Conservation (phyloP, 495 filamentous ascomycete genomes). For the Daldinia grandis region DNA sequence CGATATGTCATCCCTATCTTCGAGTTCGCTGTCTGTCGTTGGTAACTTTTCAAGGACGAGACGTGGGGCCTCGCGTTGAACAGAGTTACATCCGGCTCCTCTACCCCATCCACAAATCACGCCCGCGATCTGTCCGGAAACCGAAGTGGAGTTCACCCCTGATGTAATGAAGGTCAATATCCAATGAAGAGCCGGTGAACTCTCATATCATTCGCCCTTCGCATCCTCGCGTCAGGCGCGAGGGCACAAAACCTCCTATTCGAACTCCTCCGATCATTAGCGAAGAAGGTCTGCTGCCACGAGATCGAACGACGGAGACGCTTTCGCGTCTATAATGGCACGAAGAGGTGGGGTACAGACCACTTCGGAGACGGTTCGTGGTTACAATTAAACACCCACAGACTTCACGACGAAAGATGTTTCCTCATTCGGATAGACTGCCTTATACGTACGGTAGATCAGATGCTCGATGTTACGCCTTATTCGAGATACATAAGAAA, state of each 20-base stretch:
- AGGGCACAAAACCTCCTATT: neutral
- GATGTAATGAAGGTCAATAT: neutral
- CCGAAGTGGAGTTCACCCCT: neutral
- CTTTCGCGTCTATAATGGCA: neutral
- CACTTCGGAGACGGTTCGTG: neutral
- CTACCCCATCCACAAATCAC: neutral
- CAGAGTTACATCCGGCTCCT: neutral
- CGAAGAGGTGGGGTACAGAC: neutral
- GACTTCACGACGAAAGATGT: neutral
- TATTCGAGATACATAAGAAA: neutral
- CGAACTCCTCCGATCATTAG: neutral
- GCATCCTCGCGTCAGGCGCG: neutral
- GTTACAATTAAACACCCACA: neutral
- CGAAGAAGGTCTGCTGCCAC: conserved; percentile 1
- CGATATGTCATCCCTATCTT: neutral
- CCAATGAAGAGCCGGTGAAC: neutral
- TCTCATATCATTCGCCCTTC: neutral
- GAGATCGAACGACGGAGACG: neutral
- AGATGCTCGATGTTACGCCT: neutral
- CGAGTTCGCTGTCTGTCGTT: neutral
- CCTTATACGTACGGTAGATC: neutral
- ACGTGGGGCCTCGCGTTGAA: neutral
- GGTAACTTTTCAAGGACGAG: neutral
- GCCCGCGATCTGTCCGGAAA: neutral
- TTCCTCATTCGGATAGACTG: neutral